These are phyloP conservation scores for Odontarrhena argentea DNA, from an alignment of 345 rosid genomes.

Conservation along the genomic window DNA sequence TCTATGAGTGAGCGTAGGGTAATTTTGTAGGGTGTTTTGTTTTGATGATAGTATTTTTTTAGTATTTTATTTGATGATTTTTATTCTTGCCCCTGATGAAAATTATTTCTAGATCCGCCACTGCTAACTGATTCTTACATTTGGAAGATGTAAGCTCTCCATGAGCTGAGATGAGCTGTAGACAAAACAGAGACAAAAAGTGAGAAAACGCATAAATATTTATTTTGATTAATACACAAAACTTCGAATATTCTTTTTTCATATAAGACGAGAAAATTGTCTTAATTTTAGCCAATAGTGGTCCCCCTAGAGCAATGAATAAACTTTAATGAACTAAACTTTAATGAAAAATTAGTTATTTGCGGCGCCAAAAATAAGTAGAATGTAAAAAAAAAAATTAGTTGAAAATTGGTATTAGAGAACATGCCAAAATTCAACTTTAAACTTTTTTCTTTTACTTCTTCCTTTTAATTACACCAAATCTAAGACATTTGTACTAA, in stretches of 20 bases:
- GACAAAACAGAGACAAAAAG: conserved; percentile 37
- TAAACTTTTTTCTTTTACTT: conserved; percentile 32
- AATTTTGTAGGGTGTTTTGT: too few species aligned
- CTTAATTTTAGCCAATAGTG: conserved; percentile 31
- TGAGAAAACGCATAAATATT: conserved; percentile 23
- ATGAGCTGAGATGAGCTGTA: conserved; percentile 90
- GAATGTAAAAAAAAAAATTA: conserved; percentile 32
- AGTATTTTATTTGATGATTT: too few species aligned
- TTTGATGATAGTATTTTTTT: too few species aligned
- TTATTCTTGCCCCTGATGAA: too few species aligned
- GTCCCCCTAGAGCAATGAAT: conserved; percentile 42
- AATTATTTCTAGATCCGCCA: too few species aligned
- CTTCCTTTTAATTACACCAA: conserved; percentile 29
- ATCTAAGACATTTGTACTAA: conserved; percentile 31
- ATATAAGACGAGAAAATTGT: conserved; percentile 29
- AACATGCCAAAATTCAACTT: conserved; percentile 52
- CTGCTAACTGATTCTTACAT: conserved; percentile 64
- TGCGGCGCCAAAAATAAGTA: conserved; percentile 36
- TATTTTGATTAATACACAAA: conserved; percentile 20
- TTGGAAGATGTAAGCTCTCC: conserved; percentile 90
- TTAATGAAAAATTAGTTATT: conserved; percentile 32
- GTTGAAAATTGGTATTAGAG: conserved; percentile 48
- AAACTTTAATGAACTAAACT: conserved; percentile 40
- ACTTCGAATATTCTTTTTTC: conserved; percentile 19
- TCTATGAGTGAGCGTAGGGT: too few species aligned